A percentile compares a stretch with the other conserved stretches of the same genome.
These are phyloP conservation scores for Marasmius sp. DNA, from an alignment of 1,284 basidiomycete species.

Conservation along the genomic window DNA sequence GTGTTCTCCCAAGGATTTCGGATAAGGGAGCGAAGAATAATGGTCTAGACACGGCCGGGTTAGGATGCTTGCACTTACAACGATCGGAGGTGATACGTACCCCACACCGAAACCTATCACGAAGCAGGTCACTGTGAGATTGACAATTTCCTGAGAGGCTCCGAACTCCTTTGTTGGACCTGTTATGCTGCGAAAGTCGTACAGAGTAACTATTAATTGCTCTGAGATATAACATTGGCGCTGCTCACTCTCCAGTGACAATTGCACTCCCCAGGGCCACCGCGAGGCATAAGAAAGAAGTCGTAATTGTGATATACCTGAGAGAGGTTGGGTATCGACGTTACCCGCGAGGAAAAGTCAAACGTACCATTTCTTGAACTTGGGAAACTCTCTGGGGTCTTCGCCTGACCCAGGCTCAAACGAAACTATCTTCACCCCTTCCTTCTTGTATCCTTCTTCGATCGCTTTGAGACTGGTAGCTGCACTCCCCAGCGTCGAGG, in stretches of 20 bases:
- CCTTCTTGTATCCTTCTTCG: not conserved
- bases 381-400: constrained; percentile 36
- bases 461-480: not conserved
- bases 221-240: not conserved
- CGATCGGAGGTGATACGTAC: constrained; percentile 14
- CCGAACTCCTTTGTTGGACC: constrained; percentile 31
- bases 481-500: not conserved
- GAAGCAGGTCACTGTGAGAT: constrained; percentile 37
- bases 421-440: constrained; percentile 28
- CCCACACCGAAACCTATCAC: constrained; percentile 41
- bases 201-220: not conserved
- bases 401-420: constrained; percentile 36
- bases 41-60: constrained; percentile 21
- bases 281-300: constrained; percentile 34
- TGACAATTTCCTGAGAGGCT: constrained; percentile 32
- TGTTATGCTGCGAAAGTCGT: constrained; percentile 24
- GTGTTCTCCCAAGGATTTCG: constrained; percentile 47
- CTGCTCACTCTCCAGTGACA: constrained; percentile 36
- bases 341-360: not conserved
- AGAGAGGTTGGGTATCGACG: not conserved
- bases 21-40: constrained; percentile 37
- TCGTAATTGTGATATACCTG: constrained; percentile 35
- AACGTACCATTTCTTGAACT: constrained; percentile 29
- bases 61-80: not conserved
- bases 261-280: constrained; percentile 39